Conservation (phyloP, 805 yeast genomes). For the Sugiyamaella qingdaonensis region DNA sequence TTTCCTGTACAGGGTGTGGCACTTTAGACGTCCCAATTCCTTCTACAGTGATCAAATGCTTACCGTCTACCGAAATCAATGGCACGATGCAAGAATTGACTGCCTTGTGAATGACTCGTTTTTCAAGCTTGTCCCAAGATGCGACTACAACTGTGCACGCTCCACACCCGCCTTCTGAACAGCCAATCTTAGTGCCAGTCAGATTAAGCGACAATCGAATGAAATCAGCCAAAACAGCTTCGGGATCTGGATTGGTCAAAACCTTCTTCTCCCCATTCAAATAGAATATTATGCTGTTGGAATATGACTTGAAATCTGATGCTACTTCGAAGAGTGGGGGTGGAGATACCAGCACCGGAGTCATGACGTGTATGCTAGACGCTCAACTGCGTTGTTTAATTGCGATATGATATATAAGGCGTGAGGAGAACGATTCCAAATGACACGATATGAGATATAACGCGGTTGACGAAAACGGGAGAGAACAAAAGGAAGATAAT, state of each 20-base stretch:
- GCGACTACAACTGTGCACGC: slow-evolving; percentile 46
- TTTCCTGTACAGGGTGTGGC: slow-evolving; percentile 48
- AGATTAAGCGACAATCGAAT: slow-evolving; percentile 36
- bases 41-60: slow-evolving; percentile 45
- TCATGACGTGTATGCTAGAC: neutral
- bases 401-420: neutral
- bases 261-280: slow-evolving; percentile 39
- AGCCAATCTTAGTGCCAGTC: slow-evolving; percentile 46
- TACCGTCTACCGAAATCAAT: slow-evolving; percentile 42
- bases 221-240: slow-evolving; percentile 42
- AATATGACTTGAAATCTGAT: neutral
- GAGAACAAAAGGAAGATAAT: no score
- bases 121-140: slow-evolving; percentile 29
- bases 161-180: slow-evolving; percentile 51
- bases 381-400: no score
- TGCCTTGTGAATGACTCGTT: slow-evolving; percentile 33
- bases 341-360: neutral
- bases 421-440: neutral
- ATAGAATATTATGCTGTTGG: slow-evolving; percentile 31
- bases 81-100: slow-evolving; percentile 48
- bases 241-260: slow-evolving; percentile 40
- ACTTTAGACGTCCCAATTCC: slow-evolving; percentile 41
- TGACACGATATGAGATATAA: neutral
- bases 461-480: no score
- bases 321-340: neutral